Conservation (phyloP, 2,329 filamentous ascomycete genomes). For the Exophiala mesophila region DNA sequence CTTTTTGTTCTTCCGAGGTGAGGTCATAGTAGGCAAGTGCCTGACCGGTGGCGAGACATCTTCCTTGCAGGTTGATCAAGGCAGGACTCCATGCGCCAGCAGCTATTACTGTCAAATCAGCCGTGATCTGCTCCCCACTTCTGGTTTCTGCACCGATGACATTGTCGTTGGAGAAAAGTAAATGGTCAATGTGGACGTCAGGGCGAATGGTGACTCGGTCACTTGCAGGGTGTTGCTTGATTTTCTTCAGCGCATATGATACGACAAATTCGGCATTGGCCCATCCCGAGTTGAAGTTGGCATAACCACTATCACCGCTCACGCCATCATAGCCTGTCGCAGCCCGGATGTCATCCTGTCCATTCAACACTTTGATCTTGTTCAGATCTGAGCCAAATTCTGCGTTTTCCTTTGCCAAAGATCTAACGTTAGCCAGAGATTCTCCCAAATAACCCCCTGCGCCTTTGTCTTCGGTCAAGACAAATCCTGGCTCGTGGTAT, state of each 20-base stretch:
- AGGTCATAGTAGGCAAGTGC: conserved; percentile 72
- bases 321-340: conserved; percentile 21
- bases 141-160: conserved; percentile 20
- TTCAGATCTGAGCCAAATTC: conserved; percentile 34
- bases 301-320: conserved; percentile 35
- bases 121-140: conserved; percentile 16
- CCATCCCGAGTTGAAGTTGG: conserved; percentile 46
- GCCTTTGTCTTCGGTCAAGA: conserved; percentile 33
- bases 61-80: conserved; percentile 71
- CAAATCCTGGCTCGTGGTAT: conserved; percentile 41
- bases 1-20: conserved; percentile 63
- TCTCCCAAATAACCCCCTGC: conserved; percentile 16
- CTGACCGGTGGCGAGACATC: conserved; percentile 77
- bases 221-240: conserved; percentile 28
- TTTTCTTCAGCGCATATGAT: conserved; percentile 34
- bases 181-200: conserved; percentile 32
- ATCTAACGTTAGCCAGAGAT: conserved; percentile 19
- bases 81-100: conserved; percentile 81
- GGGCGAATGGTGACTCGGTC: conserved; percentile 33
- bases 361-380: conserved; percentile 33
- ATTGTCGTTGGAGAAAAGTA: conserved; percentile 29
- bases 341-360: conserved; percentile 15
- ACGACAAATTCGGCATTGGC: conserved; percentile 40
- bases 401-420: conserved; percentile 27
- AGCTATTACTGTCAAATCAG: conserved; percentile 56